phyloP scores from a whole-genome alignment of 2,329 filamentous ascomycete genomes.

The Penicillium rolfsii region DNA sequence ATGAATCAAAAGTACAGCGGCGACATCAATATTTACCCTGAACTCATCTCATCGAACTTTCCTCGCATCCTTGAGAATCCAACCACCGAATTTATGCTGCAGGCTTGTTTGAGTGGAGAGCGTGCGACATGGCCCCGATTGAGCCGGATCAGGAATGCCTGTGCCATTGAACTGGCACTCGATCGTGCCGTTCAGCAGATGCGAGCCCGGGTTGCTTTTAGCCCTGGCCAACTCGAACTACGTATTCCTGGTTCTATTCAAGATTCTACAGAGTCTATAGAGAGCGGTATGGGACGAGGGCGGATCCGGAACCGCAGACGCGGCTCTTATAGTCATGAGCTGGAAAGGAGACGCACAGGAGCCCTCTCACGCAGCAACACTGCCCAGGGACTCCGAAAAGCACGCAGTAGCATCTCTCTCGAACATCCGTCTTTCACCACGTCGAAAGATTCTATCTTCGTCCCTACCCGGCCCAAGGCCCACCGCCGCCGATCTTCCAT shows the following conservation, averaged over 20 bases:
- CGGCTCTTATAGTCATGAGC: slow-evolving; percentile 39
- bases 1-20: slow-evolving; percentile 90
- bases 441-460: slow-evolving; percentile 18
- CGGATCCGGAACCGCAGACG: slow-evolving; percentile 30
- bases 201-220: slow-evolving; percentile 44
- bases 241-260: slow-evolving; percentile 21
- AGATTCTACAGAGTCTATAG: slow-evolving; percentile 26
- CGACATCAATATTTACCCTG: slow-evolving; percentile 90
- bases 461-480: slow-evolving; percentile 10
- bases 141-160: slow-evolving; percentile 80
- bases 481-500: slow-evolving; percentile 25
- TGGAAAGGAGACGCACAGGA: slow-evolving; percentile 27
- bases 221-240: slow-evolving; percentile 31
- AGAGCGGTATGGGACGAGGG: slow-evolving; percentile 29
- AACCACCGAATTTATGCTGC: slow-evolving; percentile 80
- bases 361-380: slow-evolving; percentile 12
- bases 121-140: slow-evolving; percentile 90
- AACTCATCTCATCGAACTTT: slow-evolving; percentile 73
- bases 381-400: slow-evolving; percentile 21
- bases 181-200: slow-evolving; percentile 46
- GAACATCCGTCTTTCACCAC: slow-evolving; percentile 17
- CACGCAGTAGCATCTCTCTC: slow-evolving; percentile 29
- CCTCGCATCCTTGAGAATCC: slow-evolving; percentile 81
- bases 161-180: slow-evolving; percentile 83
- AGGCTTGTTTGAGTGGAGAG: slow-evolving; percentile 76